Base-by-base conservation (phyloP, 371 early-diverging fungal genomes). In the Mortierella sp. region DNA sequence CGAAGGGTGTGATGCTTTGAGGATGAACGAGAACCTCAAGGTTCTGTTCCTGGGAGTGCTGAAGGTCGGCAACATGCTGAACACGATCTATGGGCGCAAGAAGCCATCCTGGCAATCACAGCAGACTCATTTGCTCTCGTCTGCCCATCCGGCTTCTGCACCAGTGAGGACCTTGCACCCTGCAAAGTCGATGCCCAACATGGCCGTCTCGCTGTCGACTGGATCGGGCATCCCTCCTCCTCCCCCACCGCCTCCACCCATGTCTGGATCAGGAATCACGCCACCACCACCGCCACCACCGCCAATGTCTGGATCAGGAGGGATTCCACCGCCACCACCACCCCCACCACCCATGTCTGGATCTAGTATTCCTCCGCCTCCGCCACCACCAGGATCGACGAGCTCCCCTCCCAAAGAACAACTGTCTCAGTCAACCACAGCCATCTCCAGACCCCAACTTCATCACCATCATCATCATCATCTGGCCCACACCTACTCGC, bases 11-110 rank as follows among this genome's bases (percentile, higher is more conserved):
- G 83, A 82, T 68, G 39, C 71, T 1, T 43, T 82, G 43, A 37
- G 78, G 70, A 72, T 48, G 70, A 82, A 75, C 31, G 76, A 82
- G 64, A 29, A 75, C 44, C 68, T 82, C 19, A 82, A 78, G 29
- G 47, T 66, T 4, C 37, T 82, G 31, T 82, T 82, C 64, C 37
- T 82, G 52, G 83, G 75, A 1, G 78, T 82, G 10, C 50, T 82
- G 48, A 77, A 82, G 68, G 75, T 82, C 41, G 83, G 83, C 24
- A 82, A 82, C 58, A 74, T 82, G 83, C 41, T 82, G 37, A 82
- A 82, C 63, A 82, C 83, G 2, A 63, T 74, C 50, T 82, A 82
- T 41, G 83, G 78, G 2, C 74, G 78, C 22, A 77, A 78, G 70
- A 82, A 72, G 40, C 78, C 78, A 0, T 44, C 63, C 6, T 82